These are phyloP conservation scores for Prunus padus DNA, from an alignment of 306 rosid species.

Conservation along the genomic window DNA sequence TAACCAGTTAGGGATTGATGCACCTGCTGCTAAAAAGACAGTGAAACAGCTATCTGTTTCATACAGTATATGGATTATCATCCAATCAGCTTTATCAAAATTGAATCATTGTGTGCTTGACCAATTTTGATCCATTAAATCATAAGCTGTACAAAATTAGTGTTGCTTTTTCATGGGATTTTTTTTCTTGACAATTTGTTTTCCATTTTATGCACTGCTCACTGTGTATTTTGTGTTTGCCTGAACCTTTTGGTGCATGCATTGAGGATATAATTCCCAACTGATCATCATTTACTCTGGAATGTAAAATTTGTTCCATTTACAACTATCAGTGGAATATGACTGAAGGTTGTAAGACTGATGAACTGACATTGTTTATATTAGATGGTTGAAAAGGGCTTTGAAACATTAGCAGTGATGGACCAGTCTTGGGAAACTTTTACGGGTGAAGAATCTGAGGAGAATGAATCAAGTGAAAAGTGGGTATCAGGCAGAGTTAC, in stretches of 20 bases:
- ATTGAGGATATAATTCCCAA: neutral
- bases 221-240: neutral
- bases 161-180: neutral
- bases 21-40: neutral
- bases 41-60: neutral
- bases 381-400: slow-evolving; percentile 78
- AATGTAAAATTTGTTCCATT: neutral
- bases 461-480: slow-evolving; percentile 44
- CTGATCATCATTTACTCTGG: neutral
- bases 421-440: slow-evolving; percentile 71
- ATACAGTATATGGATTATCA: neutral
- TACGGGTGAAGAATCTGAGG: slow-evolving; percentile 55
- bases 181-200: neutral
- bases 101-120: neutral
- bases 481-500: slow-evolving; percentile 52
- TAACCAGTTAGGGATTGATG: slow-evolving; percentile 5
- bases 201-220: neutral
- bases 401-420: slow-evolving; percentile 71
- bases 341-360: slow-evolving; percentile 1
- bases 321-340: slow-evolving; percentile 12
- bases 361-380: slow-evolving; percentile 19
- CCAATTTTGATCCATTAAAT: neutral
- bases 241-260: neutral
- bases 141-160: neutral
- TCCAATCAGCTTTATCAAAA: neutral